Percentiles rank a stretch among this genome's conserved stretches.
Conservation (phyloP, 495 filamentous ascomycete genomes). For the Neohortaea acidophila region DNA sequence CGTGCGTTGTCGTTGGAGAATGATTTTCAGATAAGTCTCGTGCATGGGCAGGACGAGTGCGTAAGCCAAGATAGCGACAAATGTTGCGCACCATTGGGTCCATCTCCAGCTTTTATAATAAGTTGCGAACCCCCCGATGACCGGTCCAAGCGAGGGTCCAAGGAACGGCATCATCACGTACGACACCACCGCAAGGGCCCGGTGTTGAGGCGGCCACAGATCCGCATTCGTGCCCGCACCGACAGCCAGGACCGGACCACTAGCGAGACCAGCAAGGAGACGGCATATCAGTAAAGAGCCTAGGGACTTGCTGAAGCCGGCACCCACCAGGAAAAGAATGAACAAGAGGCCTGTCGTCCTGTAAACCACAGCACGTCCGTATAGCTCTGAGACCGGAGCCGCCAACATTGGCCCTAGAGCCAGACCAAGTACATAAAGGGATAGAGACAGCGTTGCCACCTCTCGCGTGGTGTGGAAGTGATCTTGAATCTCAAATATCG, state of each 20-base stretch:
- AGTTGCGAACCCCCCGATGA: slow-evolving; percentile 32
- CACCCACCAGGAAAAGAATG: slow-evolving; percentile 47
- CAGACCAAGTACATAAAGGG: slow-evolving; percentile 25
- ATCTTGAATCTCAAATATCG: slow-evolving; percentile 15
- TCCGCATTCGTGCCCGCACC: slow-evolving; percentile 42
- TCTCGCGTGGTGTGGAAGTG: slow-evolving; percentile 23
- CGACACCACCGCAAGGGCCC: slow-evolving; percentile 31
- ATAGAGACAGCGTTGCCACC: slow-evolving; percentile 20
- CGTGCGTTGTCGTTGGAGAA: slow-evolving; percentile 20
- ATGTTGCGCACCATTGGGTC: slow-evolving; percentile 29
- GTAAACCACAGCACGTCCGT: slow-evolving; percentile 25
- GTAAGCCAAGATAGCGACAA: slow-evolving; percentile 22
- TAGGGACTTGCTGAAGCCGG: slow-evolving; percentile 41
- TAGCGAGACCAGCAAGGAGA: slow-evolving; percentile 46
- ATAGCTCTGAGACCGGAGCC: slow-evolving; percentile 25
- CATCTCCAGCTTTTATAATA: slow-evolving; percentile 26
- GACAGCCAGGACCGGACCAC: slow-evolving; percentile 39
- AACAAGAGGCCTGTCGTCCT: slow-evolving; percentile 31
- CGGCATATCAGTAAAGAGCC: slow-evolving; percentile 40
- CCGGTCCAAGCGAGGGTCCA: slow-evolving; percentile 25
- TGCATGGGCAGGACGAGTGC: slow-evolving; percentile 24
- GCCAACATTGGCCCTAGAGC: slow-evolving; percentile 24
- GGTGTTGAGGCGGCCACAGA: slow-evolving; percentile 30
- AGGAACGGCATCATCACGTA: slow-evolving; percentile 35
- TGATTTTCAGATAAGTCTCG: slow-evolving; percentile 26